Conservation (phyloP, 441 rosid species). For the Adansonia gregorii region DNA sequence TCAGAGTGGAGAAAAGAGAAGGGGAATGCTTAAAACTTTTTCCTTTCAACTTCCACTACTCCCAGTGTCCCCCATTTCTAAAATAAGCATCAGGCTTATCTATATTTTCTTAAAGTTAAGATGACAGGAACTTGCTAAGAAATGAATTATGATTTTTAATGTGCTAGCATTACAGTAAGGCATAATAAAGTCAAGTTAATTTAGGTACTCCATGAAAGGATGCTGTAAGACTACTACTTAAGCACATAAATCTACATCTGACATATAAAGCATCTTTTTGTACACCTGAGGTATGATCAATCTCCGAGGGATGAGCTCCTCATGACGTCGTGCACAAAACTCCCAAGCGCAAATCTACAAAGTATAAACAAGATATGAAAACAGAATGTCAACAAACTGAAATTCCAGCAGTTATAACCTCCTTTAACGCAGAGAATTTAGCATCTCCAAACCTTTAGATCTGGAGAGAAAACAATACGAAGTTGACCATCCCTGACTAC, state of each 20-base stretch:
- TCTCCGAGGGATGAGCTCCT: conserved; percentile 61
- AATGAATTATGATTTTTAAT: conserved; percentile 5
- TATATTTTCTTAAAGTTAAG: neutral
- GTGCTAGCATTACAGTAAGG: neutral
- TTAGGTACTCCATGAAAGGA: neutral
- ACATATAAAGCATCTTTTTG: conserved; percentile 20
- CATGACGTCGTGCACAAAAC: conserved; percentile 57
- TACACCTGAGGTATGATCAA: conserved; percentile 54
- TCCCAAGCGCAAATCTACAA: conserved; percentile 63
- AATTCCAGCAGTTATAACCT: conserved; percentile 14
- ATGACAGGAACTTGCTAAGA: conserved; percentile 4
- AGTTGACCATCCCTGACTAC: conserved; percentile 56
- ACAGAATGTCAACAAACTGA: conserved; percentile 18
- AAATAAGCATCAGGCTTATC: neutral
- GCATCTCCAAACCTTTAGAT: conserved; percentile 40
- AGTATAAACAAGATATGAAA: conserved; percentile 18
- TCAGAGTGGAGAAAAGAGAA: neutral
- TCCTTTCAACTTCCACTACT: conserved; percentile 10
- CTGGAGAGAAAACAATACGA: conserved; percentile 47
- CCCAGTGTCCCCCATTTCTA: neutral
- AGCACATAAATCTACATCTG: conserved; percentile 18
- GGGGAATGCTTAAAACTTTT: neutral
- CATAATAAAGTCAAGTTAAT: neutral
- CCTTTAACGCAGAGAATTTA: conserved; percentile 4
- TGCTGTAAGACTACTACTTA: conserved; percentile 11